Conservation (phyloP, 1,139 yeast species). For the Yamadazyma buinensis region DNA sequence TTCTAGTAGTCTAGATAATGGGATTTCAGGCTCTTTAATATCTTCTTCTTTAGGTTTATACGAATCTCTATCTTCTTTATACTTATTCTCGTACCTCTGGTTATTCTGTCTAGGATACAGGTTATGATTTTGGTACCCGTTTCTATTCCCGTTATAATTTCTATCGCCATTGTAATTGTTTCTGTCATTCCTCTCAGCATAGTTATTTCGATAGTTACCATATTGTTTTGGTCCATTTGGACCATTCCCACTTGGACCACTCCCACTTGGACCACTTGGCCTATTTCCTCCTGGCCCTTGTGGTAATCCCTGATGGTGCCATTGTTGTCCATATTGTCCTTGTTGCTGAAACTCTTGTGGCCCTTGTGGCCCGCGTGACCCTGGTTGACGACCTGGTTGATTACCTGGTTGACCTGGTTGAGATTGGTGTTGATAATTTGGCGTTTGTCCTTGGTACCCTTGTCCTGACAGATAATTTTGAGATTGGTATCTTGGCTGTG, state of each 20-base stretch:
- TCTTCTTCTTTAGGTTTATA: conserved; percentile 4
- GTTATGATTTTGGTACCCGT: neutral
- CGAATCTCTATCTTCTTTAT: neutral
- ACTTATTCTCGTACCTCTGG: neutral
- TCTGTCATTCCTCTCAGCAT: neutral
- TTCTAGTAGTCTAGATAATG: conserved; percentile 18
- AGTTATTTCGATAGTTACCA: neutral
- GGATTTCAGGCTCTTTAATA: conserved; percentile 13
- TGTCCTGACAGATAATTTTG: too few species aligned
- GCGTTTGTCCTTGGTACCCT: neutral
- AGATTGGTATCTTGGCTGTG: neutral
- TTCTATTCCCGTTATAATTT: neutral
- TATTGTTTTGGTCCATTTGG: neutral
- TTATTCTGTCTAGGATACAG: neutral
- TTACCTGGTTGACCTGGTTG: too few species aligned
- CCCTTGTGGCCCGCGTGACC: neutral
- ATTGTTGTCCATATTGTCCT: too few species aligned
- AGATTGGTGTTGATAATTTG: too few species aligned
- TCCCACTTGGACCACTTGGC: conserved; percentile 1
- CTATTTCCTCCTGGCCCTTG: too few species aligned
- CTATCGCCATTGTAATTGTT: neutral
- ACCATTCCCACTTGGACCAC: neutral
- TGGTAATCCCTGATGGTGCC: too few species aligned
- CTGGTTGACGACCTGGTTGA: neutral
- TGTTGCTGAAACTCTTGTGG: too few species aligned